Percentiles rank a stretch among this genome's conserved stretches.
Evolutionary conservation across 331 rosid species (phyloP).

Genomic region (Quercus tomentella): DNA sequence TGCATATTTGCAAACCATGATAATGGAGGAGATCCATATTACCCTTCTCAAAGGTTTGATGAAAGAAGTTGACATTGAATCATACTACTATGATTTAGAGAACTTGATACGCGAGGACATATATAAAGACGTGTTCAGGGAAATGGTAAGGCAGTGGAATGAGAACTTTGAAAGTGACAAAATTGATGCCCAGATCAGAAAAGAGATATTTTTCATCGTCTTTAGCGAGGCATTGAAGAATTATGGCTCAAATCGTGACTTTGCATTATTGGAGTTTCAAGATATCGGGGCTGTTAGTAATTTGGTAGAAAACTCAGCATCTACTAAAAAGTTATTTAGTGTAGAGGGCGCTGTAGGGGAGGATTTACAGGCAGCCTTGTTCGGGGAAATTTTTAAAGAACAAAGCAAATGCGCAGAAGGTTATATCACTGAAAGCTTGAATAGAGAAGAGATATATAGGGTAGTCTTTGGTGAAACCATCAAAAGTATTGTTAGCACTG

Average conservation of each 20-base stretch:
- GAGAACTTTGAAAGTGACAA: conserved; percentile 26
- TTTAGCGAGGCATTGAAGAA: conserved; percentile 35
- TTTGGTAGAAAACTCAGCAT: conserved; percentile 7
- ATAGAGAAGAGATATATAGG: conserved; percentile 33
- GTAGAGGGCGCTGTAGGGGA: conserved; percentile 29
- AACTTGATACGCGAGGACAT: conserved; percentile 28
- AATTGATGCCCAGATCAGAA: conserved; percentile 41
- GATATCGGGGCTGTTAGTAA: conserved; percentile 7
- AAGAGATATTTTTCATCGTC: conserved; percentile 30
- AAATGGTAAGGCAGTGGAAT: conserved; percentile 41
- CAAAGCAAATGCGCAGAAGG: conserved; percentile 29
- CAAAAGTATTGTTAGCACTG: conserved; percentile 12
- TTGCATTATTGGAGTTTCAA: neutral
- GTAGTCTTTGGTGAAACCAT: conserved; percentile 37
- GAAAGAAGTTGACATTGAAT: conserved; percentile 16
- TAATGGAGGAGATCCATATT: conserved; percentile 20
- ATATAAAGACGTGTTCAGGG: conserved; percentile 24
- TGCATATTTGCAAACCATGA: conserved; percentile 9
- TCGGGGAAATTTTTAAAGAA: conserved; percentile 29
- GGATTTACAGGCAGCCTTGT: conserved; percentile 31
- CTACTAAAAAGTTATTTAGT: neutral
- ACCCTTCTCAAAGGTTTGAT: conserved; percentile 22
- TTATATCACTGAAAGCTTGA: conserved; percentile 15
- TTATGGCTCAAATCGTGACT: conserved; percentile 15
- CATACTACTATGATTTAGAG: conserved; percentile 31